These are phyloP conservation scores for Gaeumannomyces tritici DNA, from an alignment of 2,329 filamentous ascomycete genomes.

Conservation along the genomic window DNA sequence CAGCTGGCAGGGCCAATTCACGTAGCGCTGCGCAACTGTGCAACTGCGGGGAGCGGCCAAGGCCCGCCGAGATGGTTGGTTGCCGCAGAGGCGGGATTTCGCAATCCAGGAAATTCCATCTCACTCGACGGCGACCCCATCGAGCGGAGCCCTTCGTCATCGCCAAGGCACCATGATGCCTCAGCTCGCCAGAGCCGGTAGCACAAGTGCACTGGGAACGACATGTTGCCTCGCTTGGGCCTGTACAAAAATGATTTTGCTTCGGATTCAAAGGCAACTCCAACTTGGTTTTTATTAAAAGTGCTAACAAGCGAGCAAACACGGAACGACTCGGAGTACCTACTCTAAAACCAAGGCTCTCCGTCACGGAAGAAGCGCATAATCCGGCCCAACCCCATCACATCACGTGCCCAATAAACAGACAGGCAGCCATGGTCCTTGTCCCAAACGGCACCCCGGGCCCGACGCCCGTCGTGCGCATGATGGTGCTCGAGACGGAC, in stretches of 20 bases:
- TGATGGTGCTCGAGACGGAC: conserved; percentile 50
- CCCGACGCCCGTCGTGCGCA: conserved; percentile 14
- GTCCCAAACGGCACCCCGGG: not conserved
- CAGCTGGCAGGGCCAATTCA: too few relatives aligned
- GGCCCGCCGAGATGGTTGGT: not conserved
- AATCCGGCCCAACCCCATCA: too few relatives aligned
- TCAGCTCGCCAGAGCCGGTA: not conserved
- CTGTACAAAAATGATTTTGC: too few relatives aligned
- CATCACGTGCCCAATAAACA: not conserved
- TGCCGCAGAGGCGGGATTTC: not conserved
- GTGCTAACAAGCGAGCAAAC: too few relatives aligned
- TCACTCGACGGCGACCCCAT: not conserved
- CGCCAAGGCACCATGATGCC: not conserved
- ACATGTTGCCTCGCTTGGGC: not conserved
- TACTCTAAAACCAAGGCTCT: too few relatives aligned
- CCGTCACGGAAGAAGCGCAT: too few relatives aligned
- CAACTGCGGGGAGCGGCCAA: too few relatives aligned
- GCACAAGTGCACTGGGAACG: not conserved
- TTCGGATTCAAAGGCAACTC: too few relatives aligned
- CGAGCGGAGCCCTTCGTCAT: not conserved
- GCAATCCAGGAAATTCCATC: not conserved
- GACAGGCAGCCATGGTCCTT: not conserved
- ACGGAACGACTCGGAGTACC: too few relatives aligned
- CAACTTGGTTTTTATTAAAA: too few relatives aligned
- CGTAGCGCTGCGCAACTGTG: too few relatives aligned